Evolutionary conservation across 345 rosid species (phyloP).

Genomic region (Eucalyptus shirleyi): DNA sequence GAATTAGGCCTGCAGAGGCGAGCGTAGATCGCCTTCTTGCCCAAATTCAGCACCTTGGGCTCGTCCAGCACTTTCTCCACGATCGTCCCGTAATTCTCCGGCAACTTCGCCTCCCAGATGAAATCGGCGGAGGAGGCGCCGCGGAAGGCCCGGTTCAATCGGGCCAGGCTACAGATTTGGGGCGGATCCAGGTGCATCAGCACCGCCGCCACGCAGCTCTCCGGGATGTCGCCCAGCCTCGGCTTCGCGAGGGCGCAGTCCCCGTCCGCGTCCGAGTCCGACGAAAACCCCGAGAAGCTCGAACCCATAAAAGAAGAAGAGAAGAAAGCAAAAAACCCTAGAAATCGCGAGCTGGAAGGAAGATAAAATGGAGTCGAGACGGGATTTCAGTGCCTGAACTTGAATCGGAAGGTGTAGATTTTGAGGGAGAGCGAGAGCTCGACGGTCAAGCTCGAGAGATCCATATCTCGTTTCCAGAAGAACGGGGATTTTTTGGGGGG

Average conservation of each 20-base stretch:
- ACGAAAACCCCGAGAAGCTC: constrained; percentile 12
- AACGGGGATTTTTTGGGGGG: neutral
- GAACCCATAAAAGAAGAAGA: constrained; percentile 18
- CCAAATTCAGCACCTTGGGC: constrained; percentile 4
- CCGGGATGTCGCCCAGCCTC: constrained; percentile 45
- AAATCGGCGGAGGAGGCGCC: constrained; percentile 56
- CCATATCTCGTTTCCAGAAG: neutral
- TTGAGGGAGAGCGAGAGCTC: neutral
- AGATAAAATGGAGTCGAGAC: neutral
- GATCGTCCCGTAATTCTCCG: constrained; percentile 24
- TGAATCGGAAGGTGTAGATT: constrained; percentile 4
- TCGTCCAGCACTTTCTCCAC: constrained; percentile 27
- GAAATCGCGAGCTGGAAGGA: neutral
- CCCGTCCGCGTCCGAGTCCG: constrained; percentile 7
- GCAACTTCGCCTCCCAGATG: constrained; percentile 54
- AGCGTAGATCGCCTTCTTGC: constrained; percentile 34
- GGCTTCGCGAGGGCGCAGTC: constrained; percentile 2
- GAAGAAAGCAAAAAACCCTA: neutral
- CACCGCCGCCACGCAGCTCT: constrained; percentile 48
- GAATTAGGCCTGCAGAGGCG: constrained; percentile 22
- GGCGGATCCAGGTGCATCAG: constrained; percentile 35
- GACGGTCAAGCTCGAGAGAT: neutral
- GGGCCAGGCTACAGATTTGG: constrained; percentile 45
- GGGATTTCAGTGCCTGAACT: constrained; percentile 2
- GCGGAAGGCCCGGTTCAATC: constrained; percentile 32